Evolutionary conservation across 352 stramenopile species (phyloP), one percentile per base, ranked within the genome.

Genomic region (Phytophthora aleatoria): DNA sequence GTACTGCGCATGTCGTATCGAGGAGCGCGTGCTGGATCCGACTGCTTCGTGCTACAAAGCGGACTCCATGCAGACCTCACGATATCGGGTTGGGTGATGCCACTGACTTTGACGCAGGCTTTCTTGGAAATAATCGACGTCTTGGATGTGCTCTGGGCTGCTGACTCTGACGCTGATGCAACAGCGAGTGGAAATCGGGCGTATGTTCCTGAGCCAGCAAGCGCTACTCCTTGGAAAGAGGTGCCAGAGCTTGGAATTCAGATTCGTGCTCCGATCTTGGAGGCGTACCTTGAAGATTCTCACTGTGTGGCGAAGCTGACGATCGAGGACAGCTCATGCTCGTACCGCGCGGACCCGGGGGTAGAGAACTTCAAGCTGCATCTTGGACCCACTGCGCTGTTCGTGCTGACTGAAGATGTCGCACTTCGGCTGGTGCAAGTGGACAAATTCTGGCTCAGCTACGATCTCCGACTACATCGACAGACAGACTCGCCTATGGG

Each of bases 231-330:
- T 0, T 91, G 71, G 83, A 88, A 79, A 61, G 71, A 88, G 45
- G 85, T 95, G 3, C 73, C 82, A 5, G 83, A 90, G 38, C 67
- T 96, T 45, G 69, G 48, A 3, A 72, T 94, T 10, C 83, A 93
- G 48, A 86, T 95, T 67, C 83, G 83, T 26, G 83, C 80, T 47
- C 85, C 86, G 28, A 90, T 95, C 45, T 52, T 96, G 27, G 88
- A 96, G 67, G 86, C 82, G 7, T 96, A 96, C 26, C 60, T 96
- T 12, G 88, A 95, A 74, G 88, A 96, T 65, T 88, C 81, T 24
- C 82, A 96, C 44, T 95, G 87, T 60, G 88, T 96, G 1, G 88
- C 87, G 30, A 96, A 96, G 47, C 69, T 95, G 11, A 89, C 87
- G 3, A 72, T 96, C 30, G 88, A 96, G 64, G 80, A 93, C 28